Evolutionary conservation across 1,139 yeast species (phyloP), one percentile per base, ranked within the genome.

Genomic region (Yamadazyma friedrichii): DNA sequence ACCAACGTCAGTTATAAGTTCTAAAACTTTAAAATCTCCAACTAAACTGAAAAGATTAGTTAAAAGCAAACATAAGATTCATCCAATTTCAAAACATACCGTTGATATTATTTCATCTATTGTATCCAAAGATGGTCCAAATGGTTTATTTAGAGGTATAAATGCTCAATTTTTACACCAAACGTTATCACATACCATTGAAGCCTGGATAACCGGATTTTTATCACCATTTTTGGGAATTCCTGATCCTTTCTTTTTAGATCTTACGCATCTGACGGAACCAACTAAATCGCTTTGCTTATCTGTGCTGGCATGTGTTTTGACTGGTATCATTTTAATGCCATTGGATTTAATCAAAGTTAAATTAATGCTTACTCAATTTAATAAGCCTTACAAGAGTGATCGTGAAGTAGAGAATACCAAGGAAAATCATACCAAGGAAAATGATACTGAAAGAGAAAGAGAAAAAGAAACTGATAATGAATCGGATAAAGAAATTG

Each of bases 121-220:
- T 34, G 71, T 83, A 43, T 70, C 84, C 9, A 78, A 79, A 49
- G 97, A 88, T 54, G 97, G 98, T 0, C 81, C 88, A 1, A 70
- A 82, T 56, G 96, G 96, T 1, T 65, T 88, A 24, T 87, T 95
- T 78, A 76, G 94, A 53, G 96, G 95, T 3, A 74, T 88, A 34
- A 89, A 93, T 59, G 88, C 96, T 1, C 75, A 95, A 1, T 91
- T 89, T 56, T 71, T 93, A 27, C 76, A 85, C 56, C 84, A 78
- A 44, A 85, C 95, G 0, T 68, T 89, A 33, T 78, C 85, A 1
- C 80, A 82, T 43, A 86, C 95, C 1, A 68, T 89, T 38, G 95
- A 88, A 55, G 89, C 96, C 1, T 91, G 98, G 97, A 72, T 88
- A 34, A 84, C 95, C 0, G 96, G 96, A 6, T 80, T 91, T 52